Percentiles rank a stretch among this genome's conserved stretches.
Conservation (phyloP, 176 grass and related monocot genomes). For the Carex kokanica region DNA sequence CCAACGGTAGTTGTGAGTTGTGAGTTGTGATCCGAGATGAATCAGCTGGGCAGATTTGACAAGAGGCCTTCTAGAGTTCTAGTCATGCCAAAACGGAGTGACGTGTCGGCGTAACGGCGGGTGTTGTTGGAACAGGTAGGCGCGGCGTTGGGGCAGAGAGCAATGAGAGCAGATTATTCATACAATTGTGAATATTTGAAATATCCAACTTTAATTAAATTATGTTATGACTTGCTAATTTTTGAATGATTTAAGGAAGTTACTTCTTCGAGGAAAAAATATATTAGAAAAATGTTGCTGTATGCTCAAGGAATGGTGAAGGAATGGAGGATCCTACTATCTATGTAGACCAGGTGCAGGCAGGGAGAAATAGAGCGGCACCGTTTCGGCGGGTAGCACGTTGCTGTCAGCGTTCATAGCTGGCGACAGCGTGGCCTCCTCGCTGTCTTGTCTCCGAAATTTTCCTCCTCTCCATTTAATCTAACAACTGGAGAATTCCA, state of each 20-base stretch:
- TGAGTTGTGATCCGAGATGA: background rate
- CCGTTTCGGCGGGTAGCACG: slow-evolving; percentile 9
- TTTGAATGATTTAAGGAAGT: too few relatives aligned
- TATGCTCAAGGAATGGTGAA: too few relatives aligned
- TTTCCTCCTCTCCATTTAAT: background rate
- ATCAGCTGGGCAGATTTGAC: slow-evolving; percentile 1
- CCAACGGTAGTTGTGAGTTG: background rate
- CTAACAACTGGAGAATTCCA: background rate
- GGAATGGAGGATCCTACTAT: background rate
- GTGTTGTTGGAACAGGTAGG: background rate
- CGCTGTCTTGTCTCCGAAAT: background rate
- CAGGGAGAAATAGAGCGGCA: background rate
- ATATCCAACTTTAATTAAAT: too few relatives aligned
- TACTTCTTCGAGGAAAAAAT: too few relatives aligned
- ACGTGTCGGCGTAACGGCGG: background rate
- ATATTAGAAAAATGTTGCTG: background rate
- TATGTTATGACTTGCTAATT: too few relatives aligned
- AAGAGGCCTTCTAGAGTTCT: background rate
- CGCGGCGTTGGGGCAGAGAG: background rate
- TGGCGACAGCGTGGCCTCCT: slow-evolving; percentile 29
- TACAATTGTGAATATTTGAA: too few relatives aligned
- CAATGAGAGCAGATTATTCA: background rate
- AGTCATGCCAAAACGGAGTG: slow-evolving; percentile 22
- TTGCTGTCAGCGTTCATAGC: slow-evolving; percentile 1
- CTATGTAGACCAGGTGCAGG: background rate